Percentiles rank a stretch among this genome's conserved stretches.
phyloP scores from a whole-genome alignment of 2,329 filamentous ascomycete genomes.

The Passalora sequoiae region DNA sequence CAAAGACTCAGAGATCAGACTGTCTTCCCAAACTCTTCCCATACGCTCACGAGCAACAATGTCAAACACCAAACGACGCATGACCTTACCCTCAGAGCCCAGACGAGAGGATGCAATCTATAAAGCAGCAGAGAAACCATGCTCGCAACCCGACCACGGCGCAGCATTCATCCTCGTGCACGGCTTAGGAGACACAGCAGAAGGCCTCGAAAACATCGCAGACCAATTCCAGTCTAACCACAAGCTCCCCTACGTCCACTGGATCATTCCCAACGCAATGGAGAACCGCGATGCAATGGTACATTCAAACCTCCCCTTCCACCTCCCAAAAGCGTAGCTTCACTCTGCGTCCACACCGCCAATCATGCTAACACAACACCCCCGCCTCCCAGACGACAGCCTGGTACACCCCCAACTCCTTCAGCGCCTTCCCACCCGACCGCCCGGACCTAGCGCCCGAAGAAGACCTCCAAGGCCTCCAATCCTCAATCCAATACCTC shows the following conservation, averaged over 20 bases:
- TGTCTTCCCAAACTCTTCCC: background rate
- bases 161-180: constrained; percentile 46
- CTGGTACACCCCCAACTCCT: constrained; percentile 43
- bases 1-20: background rate
- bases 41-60: constrained; percentile 9
- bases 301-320: constrained; percentile 18
- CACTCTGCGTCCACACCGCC: too few relatives aligned
- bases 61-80: constrained; percentile 22
- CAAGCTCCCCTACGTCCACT: constrained; percentile 47
- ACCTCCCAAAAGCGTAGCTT: background rate
- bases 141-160: constrained; percentile 34
- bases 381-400: constrained; percentile 33
- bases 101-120: constrained; percentile 34
- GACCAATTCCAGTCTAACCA: constrained; percentile 42
- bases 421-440: constrained; percentile 36
- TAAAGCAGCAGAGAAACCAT: constrained; percentile 34
- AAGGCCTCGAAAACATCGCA: constrained; percentile 37
- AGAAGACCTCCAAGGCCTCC: constrained; percentile 44
- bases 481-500: constrained; percentile 37
- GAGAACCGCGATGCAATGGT: constrained; percentile 40
- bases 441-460: constrained; percentile 31
- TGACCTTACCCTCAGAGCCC: constrained; percentile 29
- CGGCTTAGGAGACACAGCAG: constrained; percentile 42
- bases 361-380: too few relatives aligned
- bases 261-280: constrained; percentile 49